Evolutionary conservation across 164 flowering plant genomes (phyloP).

Genomic region (Vitis rupestris): DNA sequence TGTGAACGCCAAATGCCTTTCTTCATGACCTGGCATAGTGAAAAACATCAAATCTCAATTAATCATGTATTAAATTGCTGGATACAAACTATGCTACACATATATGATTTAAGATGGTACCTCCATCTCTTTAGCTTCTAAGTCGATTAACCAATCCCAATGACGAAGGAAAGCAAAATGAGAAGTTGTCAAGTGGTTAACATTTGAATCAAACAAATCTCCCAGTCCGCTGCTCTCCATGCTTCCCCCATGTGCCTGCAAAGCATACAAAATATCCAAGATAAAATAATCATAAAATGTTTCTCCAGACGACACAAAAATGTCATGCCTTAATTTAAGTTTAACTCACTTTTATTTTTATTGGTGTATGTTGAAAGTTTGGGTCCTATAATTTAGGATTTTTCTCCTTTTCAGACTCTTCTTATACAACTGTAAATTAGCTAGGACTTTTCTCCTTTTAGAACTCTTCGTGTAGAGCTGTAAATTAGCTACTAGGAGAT

Average conservation of each 20-base stretch:
- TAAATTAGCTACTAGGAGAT: too few species aligned
- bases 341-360: too few species aligned
- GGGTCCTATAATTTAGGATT: too few species aligned
- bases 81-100: neutral
- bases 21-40: constrained; percentile 48
- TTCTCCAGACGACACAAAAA: too few species aligned
- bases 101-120: constrained; percentile 25
- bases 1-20: constrained; percentile 50
- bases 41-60: neutral
- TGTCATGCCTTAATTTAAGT: too few species aligned
- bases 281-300: too few species aligned
- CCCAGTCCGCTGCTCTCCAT: constrained; percentile 82
- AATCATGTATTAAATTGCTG: neutral
- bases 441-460: too few species aligned
- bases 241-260: constrained; percentile 81
- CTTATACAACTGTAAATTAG: too few species aligned
- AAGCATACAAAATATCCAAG: neutral
- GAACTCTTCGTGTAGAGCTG: too few species aligned
- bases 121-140: constrained; percentile 83
- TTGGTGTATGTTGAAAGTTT: too few species aligned
- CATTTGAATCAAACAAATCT: constrained; percentile 59
- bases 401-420: too few species aligned
- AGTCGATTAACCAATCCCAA: constrained; percentile 89
- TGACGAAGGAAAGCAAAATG: constrained; percentile 66
- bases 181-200: constrained; percentile 57